Evolutionary conservation across 116 monocot species (phyloP).

Genomic region (Iris pallida): DNA sequence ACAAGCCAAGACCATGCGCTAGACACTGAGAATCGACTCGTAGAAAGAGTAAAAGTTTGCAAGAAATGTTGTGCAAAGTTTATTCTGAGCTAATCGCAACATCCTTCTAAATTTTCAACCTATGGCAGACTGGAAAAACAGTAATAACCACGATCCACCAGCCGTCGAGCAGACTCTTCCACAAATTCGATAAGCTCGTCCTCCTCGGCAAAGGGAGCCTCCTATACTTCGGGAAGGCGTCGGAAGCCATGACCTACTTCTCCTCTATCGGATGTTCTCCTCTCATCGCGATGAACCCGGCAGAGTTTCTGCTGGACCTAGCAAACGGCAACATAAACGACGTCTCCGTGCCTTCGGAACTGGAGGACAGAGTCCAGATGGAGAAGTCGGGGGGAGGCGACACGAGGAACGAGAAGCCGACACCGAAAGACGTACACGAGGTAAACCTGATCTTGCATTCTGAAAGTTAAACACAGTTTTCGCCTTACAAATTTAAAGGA

Average conservation of each 20-base stretch:
- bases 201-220: slow-evolving; percentile 25
- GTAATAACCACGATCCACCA: slow-evolving; percentile 39
- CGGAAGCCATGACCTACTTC: slow-evolving; percentile 34
- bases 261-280: slow-evolving; percentile 32
- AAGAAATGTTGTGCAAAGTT: neutral
- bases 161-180: slow-evolving; percentile 34
- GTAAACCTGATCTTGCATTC: neutral
- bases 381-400: slow-evolving; percentile 2
- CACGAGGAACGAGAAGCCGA: slow-evolving; percentile 3
- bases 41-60: neutral
- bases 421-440: slow-evolving; percentile 21
- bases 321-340: slow-evolving; percentile 36
- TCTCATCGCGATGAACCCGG: slow-evolving; percentile 35
- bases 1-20: neutral
- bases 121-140: slow-evolving; percentile 23
- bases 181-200: slow-evolving; percentile 30
- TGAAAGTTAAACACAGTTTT: neutral
- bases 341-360: slow-evolving; percentile 16
- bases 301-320: slow-evolving; percentile 36
- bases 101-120: neutral
- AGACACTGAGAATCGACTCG: neutral
- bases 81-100: neutral
- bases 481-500: neutral
- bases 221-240: slow-evolving; percentile 28
- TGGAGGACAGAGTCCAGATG: slow-evolving; percentile 8